Conservation (phyloP, 768 basidiomycete genomes). For the Phlegmacium glaucopus region DNA sequence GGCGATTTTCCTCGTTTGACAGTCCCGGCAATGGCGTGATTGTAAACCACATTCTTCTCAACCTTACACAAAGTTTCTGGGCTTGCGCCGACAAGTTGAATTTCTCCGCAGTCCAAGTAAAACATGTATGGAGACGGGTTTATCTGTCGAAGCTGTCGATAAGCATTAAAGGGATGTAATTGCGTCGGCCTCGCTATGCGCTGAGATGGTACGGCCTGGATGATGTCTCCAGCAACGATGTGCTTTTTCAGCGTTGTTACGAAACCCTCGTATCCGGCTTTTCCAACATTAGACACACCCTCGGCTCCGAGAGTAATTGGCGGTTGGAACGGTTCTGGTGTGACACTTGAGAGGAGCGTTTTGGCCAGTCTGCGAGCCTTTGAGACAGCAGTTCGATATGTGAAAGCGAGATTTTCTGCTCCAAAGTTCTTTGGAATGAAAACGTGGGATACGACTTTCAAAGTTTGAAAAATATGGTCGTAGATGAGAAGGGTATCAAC, state of each 20-base stretch:
- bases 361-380: conserved; percentile 84
- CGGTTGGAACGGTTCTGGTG: conserved; percentile 66
- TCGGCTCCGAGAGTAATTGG: conserved; percentile 64
- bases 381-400: conserved; percentile 84
- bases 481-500: conserved; percentile 94
- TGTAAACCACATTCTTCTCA: conserved; percentile 85
- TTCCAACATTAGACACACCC: conserved; percentile 87
- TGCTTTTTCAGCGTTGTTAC: conserved; percentile 92
- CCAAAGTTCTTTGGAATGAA: conserved; percentile 74
- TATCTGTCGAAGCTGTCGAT: conserved; percentile 87
- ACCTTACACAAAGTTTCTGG: conserved; percentile 98
- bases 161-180: conserved; percentile 96
- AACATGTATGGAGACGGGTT: conserved; percentile 99
- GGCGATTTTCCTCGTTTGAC: conserved; percentile 79
- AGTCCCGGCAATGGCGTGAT: conserved; percentile 98
- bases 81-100: conserved; percentile 96
- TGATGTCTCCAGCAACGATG: conserved; percentile 95
- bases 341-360: conserved; percentile 46
- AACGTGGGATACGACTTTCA: conserved; percentile 96
- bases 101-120: conserved; percentile 89
- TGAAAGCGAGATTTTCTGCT: conserved; percentile 67
- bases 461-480: conserved; percentile 92
- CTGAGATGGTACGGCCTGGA: conserved; percentile 98
- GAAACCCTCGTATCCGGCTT: conserved; percentile 85
- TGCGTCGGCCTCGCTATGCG: conserved; percentile 79